phyloP scores from a whole-genome alignment of 345 rosid genomes.

The Excoecaria cochinchinensis region DNA sequence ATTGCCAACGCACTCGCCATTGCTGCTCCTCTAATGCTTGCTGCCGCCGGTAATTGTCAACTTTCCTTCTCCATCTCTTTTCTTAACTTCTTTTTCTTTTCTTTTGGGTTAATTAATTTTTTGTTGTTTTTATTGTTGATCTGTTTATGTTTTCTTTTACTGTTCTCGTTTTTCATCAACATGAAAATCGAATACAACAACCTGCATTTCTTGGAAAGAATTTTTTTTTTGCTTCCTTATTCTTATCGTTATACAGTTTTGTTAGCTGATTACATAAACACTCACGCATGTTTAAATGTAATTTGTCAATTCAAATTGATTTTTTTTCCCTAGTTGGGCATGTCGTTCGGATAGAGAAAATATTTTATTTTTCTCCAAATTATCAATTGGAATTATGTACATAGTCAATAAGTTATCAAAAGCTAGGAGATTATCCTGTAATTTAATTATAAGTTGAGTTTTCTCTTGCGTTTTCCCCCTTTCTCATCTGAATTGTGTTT shows the following conservation, averaged over 20 bases:
- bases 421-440: neutral
- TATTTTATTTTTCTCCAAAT: neutral
- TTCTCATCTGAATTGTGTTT: neutral
- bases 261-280: neutral
- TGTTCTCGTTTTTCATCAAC: neutral
- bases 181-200: neutral
- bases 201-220: neutral
- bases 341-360: neutral
- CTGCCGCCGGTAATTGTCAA: constrained; percentile 58
- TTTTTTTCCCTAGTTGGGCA: neutral
- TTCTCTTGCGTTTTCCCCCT: neutral
- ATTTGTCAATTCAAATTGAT: neutral
- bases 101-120: neutral
- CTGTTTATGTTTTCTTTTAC: neutral
- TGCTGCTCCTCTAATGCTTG: constrained; percentile 89
- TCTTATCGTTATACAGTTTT: neutral
- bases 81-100: neutral
- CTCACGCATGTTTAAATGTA: neutral
- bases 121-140: neutral
- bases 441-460: neutral
- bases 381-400: neutral
- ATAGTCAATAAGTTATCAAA: neutral
- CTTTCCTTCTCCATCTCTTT: neutral
- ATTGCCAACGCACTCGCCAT: constrained; percentile 63
- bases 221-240: neutral